Conservation (phyloP, 2,329 filamentous ascomycete genomes). For the Ustilaginoidea virens region DNA sequence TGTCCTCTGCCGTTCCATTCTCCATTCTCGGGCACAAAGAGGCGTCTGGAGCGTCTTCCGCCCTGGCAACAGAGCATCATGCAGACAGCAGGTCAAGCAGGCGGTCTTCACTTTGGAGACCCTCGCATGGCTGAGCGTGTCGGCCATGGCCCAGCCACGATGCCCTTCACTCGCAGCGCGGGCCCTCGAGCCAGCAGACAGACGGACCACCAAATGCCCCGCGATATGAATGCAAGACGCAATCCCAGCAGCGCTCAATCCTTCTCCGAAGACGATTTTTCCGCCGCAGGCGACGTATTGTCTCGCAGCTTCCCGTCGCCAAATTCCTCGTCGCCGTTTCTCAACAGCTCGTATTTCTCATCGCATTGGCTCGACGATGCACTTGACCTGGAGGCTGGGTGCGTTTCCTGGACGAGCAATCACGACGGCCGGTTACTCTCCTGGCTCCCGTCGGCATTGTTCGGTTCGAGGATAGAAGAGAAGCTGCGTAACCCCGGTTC, state of each 20-base stretch:
- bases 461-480: no score
- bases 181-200: not conserved
- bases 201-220: no score
- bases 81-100: not conserved
- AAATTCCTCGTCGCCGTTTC: not conserved
- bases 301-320: not conserved
- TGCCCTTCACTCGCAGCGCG: not conserved
- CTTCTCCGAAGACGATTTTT: not conserved
- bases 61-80: no score
- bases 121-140: not conserved
- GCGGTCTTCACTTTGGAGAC: not conserved
- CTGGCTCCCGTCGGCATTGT: not conserved
- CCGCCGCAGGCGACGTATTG: not conserved
- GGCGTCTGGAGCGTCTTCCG: no score
- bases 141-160: not conserved
- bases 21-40: no score
- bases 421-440: not conserved
- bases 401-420: not conserved
- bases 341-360: not conserved
- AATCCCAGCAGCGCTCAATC: not conserved
- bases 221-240: no score
- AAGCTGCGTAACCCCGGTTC: no score
- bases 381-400: constrained; percentile 2
- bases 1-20: no score
- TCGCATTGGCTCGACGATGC: not conserved